These are phyloP conservation scores for Lachancea quebecensis DNA, from an alignment of 805 yeast genomes.

Conservation along the genomic window DNA sequence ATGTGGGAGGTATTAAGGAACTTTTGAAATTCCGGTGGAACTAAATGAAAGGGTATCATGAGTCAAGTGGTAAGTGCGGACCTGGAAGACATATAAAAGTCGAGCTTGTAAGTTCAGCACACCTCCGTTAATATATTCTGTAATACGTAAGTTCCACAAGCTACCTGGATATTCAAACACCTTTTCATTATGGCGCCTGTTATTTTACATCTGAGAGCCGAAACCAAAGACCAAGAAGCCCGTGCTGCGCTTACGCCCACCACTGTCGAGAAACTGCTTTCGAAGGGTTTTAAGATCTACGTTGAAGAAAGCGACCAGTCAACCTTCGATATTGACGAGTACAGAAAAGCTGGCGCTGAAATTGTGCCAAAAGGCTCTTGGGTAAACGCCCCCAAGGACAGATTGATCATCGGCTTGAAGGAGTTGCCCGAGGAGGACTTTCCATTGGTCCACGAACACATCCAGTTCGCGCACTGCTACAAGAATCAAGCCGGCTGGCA, in stretches of 20 bases:
- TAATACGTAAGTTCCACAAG: too few relatives aligned
- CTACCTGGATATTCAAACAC: too few relatives aligned
- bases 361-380: slow-evolving; percentile 93
- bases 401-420: slow-evolving; percentile 88
- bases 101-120: neutral
- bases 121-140: too few relatives aligned
- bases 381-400: slow-evolving; percentile 83
- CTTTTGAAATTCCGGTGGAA: neutral
- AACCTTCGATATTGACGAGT: slow-evolving; percentile 70
- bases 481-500: slow-evolving; percentile 98
- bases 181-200: slow-evolving; percentile 29
- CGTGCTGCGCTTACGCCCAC: slow-evolving; percentile 95
- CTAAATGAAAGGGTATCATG: neutral
- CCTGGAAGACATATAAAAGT: neutral
- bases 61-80: neutral
- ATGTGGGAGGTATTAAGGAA: neutral
- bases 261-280: slow-evolving; percentile 73
- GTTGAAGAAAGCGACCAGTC: slow-evolving; percentile 88
- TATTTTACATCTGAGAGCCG: slow-evolving; percentile 87
- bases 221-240: slow-evolving; percentile 93
- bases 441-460: slow-evolving; percentile 93
- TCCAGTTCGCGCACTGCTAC: slow-evolving; percentile 98
- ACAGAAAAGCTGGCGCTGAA: slow-evolving; percentile 70
- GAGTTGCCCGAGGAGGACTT: slow-evolving; percentile 90
- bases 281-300: slow-evolving; percentile 80